Base-by-base conservation (phyloP, 2,329 filamentous ascomycete genomes). In the Alternaria sp. region DNA sequence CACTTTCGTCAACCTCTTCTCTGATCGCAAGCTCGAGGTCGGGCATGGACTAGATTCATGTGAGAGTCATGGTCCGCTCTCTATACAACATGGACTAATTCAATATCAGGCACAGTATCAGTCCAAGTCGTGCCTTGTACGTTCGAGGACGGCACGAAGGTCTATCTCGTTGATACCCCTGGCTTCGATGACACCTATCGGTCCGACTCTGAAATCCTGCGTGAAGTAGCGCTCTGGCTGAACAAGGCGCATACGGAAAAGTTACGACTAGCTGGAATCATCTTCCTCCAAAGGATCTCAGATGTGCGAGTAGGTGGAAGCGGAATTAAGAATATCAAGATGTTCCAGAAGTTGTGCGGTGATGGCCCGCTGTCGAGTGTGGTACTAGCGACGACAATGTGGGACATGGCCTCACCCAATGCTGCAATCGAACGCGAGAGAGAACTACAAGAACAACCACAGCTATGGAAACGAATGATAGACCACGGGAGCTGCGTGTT, bases 111-210 rank as follows among this genome's bases (percentile, higher is more conserved):
- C 13, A 66, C 63, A 11, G 23, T 47, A 40, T 26, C 25, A 6
- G 63, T 66, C 1, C 55, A 60, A 25, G 43, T 63, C 2, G 55
- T 51, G 1, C 57, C 63, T 1, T 63, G 56, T 32, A 55, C 21
- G 12, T 25, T 66, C 3, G 51, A 26, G 13, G 50, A 60, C 10
- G 57, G 61, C 15, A 17, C 23, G 12, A 58, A 44, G 6, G 49
- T 67, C 6, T 61, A 36, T 6, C 71, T 83, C 17, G 77, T 84
- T 59, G 84, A 85, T 64, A 85, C 83, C 0, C 83, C 84, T 0
- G 84, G 84, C 1, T 85, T 85, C 61, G 80, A 83, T 25, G 83
- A 85, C 53, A 84, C 82, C 0, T 69, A 75, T 30, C 71, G 80
- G 11, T 78, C 78, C 6, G 83, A 85, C 59, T 76, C 79, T 7